Base-by-base conservation (phyloP, 2,329 filamentous ascomycete species). In the Diplocarpon mali region DNA sequence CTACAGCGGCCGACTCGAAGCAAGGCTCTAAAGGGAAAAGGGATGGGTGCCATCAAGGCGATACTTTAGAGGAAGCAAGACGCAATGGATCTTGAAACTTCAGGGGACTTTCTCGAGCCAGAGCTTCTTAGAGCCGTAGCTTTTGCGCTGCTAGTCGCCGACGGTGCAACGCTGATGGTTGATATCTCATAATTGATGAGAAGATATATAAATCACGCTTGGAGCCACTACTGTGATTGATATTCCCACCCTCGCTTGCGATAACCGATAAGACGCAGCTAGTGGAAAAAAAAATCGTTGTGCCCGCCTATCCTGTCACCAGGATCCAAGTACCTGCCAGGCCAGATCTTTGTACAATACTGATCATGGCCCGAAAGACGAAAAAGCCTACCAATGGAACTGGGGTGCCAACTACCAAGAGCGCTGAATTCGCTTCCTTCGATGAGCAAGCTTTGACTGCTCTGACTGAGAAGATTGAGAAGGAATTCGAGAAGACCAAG, bases 391-490 rank as follows among this genome's bases (percentile, higher is more conserved):
- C 48, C 12, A 47, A 47, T 17, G 49, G 37, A 11, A 36, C 42
- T 61, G 14, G 30, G 13, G 17, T 38, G 10, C 38, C 48, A 2
- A 49, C 46, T 10, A 28, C 37, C n/a, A 42, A 49, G 28, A 41
- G 45, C 9, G 44, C 44, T n/a, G 45, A 34, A 28, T 57, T 67
- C 50, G 62, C 65, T 24, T 54, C 56, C 27, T 72, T 80, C 48
- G 67, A 76, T 50, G 67, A 73, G 48, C 63, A 66, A 31, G 65
- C 72, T 5, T 61, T 80, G 45, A 66, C 67, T 7, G 66, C 71
- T 47, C 60, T 80, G 55, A 79, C 75, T 5, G 67, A 70, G 29
- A 72, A 70, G 57, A 75, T 80, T 50, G 73, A 78, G 54, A 66
- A 71, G 53, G 68, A 67, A 44, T 65, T 80, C 51, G 59, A 63